Evolutionary conservation across 495 filamentous ascomycete genomes (phyloP).

Genomic region (Hypoxylon perforatum): DNA sequence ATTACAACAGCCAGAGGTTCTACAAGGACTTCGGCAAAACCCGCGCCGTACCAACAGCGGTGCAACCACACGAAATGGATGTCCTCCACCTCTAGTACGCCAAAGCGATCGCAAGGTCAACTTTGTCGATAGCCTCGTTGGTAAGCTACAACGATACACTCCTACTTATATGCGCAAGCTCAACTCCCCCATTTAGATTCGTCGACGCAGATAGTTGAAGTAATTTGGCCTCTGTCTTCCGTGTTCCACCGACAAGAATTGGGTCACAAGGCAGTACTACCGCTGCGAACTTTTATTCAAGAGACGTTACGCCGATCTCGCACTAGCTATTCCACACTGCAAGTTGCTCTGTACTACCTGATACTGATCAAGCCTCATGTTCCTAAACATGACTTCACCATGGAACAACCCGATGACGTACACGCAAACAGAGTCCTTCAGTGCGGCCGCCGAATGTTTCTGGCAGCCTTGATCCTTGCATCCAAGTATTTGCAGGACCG

Average conservation of each 20-base stretch:
- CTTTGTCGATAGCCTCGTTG: constrained; percentile 98
- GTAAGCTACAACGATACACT: constrained; percentile 70
- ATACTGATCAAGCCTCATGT: constrained; percentile 93
- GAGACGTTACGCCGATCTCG: constrained; percentile 94
- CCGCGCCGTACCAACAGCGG: constrained; percentile 77
- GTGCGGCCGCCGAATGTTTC: constrained; percentile 97
- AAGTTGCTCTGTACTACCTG: constrained; percentile 96
- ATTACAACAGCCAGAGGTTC: constrained; percentile 59
- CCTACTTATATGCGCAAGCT: constrained; percentile 38
- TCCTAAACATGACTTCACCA: constrained; percentile 81
- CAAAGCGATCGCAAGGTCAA: constrained; percentile 94
- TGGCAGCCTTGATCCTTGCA: constrained; percentile 89
- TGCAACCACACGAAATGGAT: constrained; percentile 65
- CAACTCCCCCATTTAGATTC: constrained; percentile 75
- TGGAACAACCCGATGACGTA: constrained; percentile 83
- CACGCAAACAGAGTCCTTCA: constrained; percentile 83
- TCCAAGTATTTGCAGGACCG: constrained; percentile 98
- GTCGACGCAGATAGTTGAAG: constrained; percentile 96
- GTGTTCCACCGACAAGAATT: constrained; percentile 66
- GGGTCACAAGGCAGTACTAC: constrained; percentile 77
- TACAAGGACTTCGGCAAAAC: constrained; percentile 79
- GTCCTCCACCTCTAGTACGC: constrained; percentile 84
- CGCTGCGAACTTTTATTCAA: constrained; percentile 94
- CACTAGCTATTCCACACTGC: constrained; percentile 96
- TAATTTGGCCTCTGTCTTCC: constrained; percentile 89